phyloP scores from a whole-genome alignment of 371 early-diverging fungal species.

The Caulochytrium protostelioides region DNA sequence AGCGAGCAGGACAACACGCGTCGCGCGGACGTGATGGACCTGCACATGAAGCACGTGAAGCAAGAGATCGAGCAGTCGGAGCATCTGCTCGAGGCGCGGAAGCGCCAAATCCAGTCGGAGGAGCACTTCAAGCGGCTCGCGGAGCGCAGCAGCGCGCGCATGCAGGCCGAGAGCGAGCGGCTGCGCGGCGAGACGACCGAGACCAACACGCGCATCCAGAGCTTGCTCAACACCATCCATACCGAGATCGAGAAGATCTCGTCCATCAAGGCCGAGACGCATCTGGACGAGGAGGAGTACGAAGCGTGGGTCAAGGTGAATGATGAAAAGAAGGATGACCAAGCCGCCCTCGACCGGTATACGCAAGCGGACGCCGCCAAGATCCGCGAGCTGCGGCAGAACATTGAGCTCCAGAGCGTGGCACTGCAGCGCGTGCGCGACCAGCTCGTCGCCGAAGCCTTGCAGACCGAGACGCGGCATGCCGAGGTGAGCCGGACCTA shows the following conservation, averaged over 20 bases:
- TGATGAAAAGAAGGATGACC: conserved; percentile 33
- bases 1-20: conserved; percentile 19
- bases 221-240: conserved; percentile 19
- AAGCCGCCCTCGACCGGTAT: conserved; percentile 23
- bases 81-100: conserved; percentile 20
- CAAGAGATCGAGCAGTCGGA: conserved; percentile 25
- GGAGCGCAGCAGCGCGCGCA: conserved; percentile 23
- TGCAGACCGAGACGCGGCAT: conserved; percentile 25
- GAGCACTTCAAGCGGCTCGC: conserved; percentile 30
- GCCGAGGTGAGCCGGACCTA: conserved; percentile 29
- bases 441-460: conserved; percentile 24
- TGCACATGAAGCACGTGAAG: conserved; percentile 28
- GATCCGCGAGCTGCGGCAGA: conserved; percentile 20
- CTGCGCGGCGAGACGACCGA: conserved; percentile 19
- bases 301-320: conserved; percentile 32
- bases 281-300: conserved; percentile 24
- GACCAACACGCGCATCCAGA: neutral
- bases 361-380: conserved; percentile 26
- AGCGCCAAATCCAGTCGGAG: conserved; percentile 29
- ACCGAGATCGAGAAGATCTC: conserved; percentile 27
- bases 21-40: conserved; percentile 16
- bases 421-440: too few relatives aligned
- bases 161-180: conserved; percentile 18
- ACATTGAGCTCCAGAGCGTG: too few relatives aligned
- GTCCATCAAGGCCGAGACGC: conserved; percentile 16